Percentiles rank a stretch among this genome's conserved stretches.
Evolutionary conservation across 2,329 filamentous ascomycete genomes (phyloP).

Genomic region (Cladosporium halotolerans): DNA sequence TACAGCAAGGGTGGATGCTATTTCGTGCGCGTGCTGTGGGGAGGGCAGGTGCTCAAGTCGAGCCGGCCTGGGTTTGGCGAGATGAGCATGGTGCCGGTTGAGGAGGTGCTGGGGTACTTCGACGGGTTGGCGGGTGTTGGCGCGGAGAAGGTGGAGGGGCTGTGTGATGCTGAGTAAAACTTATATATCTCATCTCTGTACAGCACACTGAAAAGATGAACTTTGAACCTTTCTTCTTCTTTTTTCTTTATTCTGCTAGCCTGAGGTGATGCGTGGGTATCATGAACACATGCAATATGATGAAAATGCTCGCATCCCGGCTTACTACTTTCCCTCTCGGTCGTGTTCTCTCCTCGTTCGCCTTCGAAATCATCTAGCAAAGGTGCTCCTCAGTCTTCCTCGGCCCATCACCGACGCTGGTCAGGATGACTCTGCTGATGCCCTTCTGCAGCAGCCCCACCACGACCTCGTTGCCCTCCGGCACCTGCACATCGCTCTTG

Average conservation of each 20-base stretch:
- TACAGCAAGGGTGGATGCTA: constrained; percentile 44
- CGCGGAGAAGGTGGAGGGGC: constrained; percentile 37
- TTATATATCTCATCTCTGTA: too few species aligned
- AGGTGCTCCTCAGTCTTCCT: constrained; percentile 62
- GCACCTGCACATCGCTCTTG: constrained; percentile 46
- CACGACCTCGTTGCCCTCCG: constrained; percentile 57
- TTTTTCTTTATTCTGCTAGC: neutral
- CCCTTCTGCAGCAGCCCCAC: constrained; percentile 59
- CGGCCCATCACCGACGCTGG: constrained; percentile 84
- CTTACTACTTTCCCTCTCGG: neutral
- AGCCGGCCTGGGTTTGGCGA: constrained; percentile 61
- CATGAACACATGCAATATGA: neutral
- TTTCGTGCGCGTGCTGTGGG: constrained; percentile 64
- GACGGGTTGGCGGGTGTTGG: constrained; percentile 60
- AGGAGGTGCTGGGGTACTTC: constrained; percentile 61
- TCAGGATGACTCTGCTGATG: constrained; percentile 83
- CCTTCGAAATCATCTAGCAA: neutral
- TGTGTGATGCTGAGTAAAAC: constrained; percentile 22
- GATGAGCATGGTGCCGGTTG: constrained; percentile 65
- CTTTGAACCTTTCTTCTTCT: too few species aligned
- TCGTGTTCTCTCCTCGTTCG: neutral
- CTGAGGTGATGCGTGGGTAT: neutral
- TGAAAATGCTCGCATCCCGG: neutral
- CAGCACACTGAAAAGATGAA: too few species aligned
- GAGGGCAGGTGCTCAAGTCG: constrained; percentile 60